Base-by-base conservation (phyloP, 441 rosid species). In the Euphorbia schlechtendalii region DNA sequence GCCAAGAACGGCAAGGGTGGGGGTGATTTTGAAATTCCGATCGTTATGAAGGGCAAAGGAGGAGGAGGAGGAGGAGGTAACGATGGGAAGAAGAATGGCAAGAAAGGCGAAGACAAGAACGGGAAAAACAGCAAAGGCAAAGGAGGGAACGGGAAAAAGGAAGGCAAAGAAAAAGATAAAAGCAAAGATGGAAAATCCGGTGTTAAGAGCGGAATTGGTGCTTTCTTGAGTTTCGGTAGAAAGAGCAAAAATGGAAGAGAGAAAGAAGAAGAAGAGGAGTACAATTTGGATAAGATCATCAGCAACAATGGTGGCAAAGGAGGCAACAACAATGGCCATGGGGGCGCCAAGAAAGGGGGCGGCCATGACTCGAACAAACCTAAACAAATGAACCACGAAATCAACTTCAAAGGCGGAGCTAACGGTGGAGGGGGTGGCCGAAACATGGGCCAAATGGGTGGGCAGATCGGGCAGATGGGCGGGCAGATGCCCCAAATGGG, bases 141-240 rank as follows among this genome's bases (percentile, higher is more conserved):
- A 53, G 68, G 60, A 46, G 73, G 68, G 5, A 41, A 12, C 58
- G 32, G 34, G 34, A 79, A 76, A 68, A 68, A 80, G 74, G 77
- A 66, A 56, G 73, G 85, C 63, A 82, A 76, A 20, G 80, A 74
- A 8, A 72, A 79, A n/a, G 34, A 32, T 32, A 32, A 32, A 32
- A 32, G 34, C 34, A 84, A 86, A 70, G 68, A 71, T 8, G 72
- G 15, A 2, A 53, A 53, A 53, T 22, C 56, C 3, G 28, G 77
- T 24, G 65, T 73, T 57, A 84, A 84, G 71, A 64, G 75, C 49
- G 75, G 78, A 15, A 0, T 66, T 36, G 81, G 79, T 43, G 80
- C 72, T 24, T 80, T 90, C 13, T 73, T 86, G 5, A 85, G 95
- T 62, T 76, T 84, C 66, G 80, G 86, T 22, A 83, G 71, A 73